Evolutionary conservation across 2,329 filamentous ascomycete species (phyloP).

Genomic region (Colletotrichum sp.): DNA sequence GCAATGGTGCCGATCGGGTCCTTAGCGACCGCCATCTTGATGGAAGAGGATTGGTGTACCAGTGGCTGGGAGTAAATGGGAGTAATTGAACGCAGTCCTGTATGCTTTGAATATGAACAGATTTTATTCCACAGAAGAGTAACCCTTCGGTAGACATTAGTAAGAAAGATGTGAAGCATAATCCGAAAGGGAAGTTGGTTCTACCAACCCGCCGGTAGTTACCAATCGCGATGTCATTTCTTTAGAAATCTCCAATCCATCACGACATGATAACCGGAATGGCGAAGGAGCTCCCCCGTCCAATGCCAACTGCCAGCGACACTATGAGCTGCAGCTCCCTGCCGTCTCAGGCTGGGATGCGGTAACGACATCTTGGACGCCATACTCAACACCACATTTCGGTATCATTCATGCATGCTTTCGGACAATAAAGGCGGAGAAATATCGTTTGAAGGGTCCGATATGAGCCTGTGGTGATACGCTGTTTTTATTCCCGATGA

Average conservation of each 20-base stretch:
- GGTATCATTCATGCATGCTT: neutral
- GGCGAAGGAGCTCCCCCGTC: neutral
- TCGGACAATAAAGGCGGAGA: neutral
- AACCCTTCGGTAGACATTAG: neutral
- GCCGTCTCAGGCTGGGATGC: neutral
- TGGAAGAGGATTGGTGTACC: neutral
- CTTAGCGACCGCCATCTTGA: neutral
- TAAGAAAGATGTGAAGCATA: neutral
- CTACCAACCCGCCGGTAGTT: neutral
- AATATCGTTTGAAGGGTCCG: neutral
- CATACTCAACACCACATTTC: neutral
- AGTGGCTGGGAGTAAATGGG: neutral
- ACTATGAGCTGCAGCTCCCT: neutral
- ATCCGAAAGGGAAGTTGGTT: neutral
- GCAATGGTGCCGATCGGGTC: neutral
- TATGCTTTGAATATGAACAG: neutral
- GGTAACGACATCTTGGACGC: neutral
- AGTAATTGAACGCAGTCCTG: neutral
- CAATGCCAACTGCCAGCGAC: neutral
- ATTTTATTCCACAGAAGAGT: neutral
- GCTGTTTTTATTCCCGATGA: neutral
- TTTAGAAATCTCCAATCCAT: neutral
- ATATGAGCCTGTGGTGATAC: neutral
- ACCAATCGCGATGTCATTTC: neutral
- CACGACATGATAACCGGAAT: neutral